Evolutionary conservation across 306 rosid species (phyloP).

Genomic region (Prunus campanulata): DNA sequence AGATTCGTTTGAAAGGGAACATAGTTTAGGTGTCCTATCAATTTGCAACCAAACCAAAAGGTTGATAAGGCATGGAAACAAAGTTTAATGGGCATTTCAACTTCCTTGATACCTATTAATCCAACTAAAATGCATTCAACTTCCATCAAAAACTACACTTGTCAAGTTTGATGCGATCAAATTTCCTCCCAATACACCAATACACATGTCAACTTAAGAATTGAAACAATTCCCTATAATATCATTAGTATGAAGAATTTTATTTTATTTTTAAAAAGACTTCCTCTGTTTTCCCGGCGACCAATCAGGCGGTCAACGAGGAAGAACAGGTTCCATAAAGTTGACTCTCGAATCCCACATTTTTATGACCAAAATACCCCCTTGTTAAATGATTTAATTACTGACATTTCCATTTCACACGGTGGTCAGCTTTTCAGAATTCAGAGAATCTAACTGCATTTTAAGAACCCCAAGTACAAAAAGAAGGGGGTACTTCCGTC

Average conservation of each 20-base stretch:
- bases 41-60: slow-evolving; percentile 1
- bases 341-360: slow-evolving; percentile 9
- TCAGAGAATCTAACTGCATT: slow-evolving; percentile 20
- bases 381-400: slow-evolving; percentile 9
- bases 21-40: neutral
- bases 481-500: slow-evolving; percentile 40
- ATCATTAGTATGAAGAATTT: no score
- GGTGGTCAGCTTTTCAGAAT: slow-evolving; percentile 16
- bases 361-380: slow-evolving; percentile 37
- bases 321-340: neutral
- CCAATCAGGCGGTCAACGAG: slow-evolving; percentile 7
- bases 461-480: neutral
- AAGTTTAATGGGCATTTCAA: neutral
- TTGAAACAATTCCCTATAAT: neutral
- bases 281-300: slow-evolving; percentile 9
- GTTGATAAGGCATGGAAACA: neutral
- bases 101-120: neutral
- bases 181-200: neutral
- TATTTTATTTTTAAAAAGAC: neutral
- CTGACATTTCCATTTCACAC: neutral
- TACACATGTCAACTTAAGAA: neutral
- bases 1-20: neutral
- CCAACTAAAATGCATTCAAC: neutral
- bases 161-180: neutral
- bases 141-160: neutral